These are phyloP conservation scores for Alternaria triticimaculans DNA, from an alignment of 2,329 filamentous ascomycete genomes.

Conservation along the genomic window DNA sequence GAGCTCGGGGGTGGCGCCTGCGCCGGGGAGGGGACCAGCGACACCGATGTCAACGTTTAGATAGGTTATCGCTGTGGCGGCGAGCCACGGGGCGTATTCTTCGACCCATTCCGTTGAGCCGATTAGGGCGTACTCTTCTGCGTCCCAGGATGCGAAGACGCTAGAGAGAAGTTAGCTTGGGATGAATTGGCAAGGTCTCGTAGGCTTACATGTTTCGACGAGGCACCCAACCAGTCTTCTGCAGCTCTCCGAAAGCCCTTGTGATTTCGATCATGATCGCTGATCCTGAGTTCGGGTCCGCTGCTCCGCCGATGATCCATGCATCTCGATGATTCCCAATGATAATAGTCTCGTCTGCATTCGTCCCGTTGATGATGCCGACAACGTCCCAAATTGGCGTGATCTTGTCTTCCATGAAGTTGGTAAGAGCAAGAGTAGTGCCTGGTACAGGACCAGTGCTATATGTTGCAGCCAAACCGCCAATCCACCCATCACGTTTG, in stretches of 20 bases:
- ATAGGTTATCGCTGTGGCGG: slow-evolving; percentile 53
- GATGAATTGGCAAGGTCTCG: slow-evolving; percentile 22
- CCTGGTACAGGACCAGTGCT: slow-evolving; percentile 58
- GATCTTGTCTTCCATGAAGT: slow-evolving; percentile 80
- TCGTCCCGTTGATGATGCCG: slow-evolving; percentile 70
- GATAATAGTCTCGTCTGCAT: slow-evolving; percentile 62
- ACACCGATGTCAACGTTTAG: slow-evolving; percentile 60
- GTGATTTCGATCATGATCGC: slow-evolving; percentile 58
- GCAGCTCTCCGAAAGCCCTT: slow-evolving; percentile 57
- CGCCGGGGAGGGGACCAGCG: slow-evolving; percentile 51
- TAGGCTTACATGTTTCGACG: slow-evolving; percentile 55
- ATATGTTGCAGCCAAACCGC: slow-evolving; percentile 43
- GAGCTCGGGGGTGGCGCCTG: slow-evolving; percentile 50
- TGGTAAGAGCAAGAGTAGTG: slow-evolving; percentile 54
- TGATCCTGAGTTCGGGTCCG: slow-evolving; percentile 60
- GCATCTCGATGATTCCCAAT: slow-evolving; percentile 63
- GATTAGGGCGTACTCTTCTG: slow-evolving; percentile 49
- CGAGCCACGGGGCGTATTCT: slow-evolving; percentile 57
- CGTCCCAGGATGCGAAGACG: slow-evolving; percentile 53
- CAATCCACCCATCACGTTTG: slow-evolving; percentile 48
- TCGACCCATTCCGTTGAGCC: slow-evolving; percentile 58
- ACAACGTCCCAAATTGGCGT: slow-evolving; percentile 80
- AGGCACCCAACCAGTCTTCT: slow-evolving; percentile 59
- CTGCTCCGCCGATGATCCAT: slow-evolving; percentile 61
- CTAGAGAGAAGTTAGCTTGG: slow-evolving; percentile 49